Evolutionary conservation across 116 monocot species (phyloP), one percentile per base, ranked within the genome.

Genomic region (Dioscorea cayenensis): DNA sequence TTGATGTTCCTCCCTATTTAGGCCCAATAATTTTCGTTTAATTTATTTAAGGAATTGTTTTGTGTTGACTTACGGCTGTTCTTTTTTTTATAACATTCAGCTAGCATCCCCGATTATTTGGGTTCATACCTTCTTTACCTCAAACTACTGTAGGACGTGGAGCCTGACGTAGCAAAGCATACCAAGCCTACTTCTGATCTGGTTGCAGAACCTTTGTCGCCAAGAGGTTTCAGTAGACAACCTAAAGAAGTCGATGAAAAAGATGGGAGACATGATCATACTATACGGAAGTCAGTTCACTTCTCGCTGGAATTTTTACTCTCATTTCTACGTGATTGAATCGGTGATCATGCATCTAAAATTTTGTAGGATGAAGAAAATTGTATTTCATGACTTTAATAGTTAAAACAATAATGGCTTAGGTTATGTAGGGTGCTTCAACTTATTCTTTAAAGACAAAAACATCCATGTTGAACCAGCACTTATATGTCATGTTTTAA

Each of bases 91-190:
- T 43, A 43, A 43, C 69, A 77, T 86, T 96, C 92, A 92, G 90
- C 87, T 86, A 84, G 77, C 89, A 90, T 88, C 82, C 87, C 81
- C 75, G 76, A 82, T 84, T 87, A 77, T 86, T 88, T 94, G 84
- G 88, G 83, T 90, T 94, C 90, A 90, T 85, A 66, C 83, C 75
- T 88, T 94, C 83, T 95, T 95, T 95, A 73, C 83, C 90, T 96
- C 86, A 86, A 87, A 85, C 92, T 90, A 81, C 86, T 96, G 88
- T 92, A 97, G 97, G 97, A 90, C 49, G 81, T 49, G 35, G 84
- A 91, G 49, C 71, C 21, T 18, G 71, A 65, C 36, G 68, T 20
- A 35, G 16, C 69, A n/a, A 78, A 72, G 66, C 68, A 66, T 29
- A 29, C 37, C 36, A 69, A 73, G 65, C 29, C 28, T 72, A 29